Evolutionary conservation across 2,329 filamentous ascomycete species (phyloP).

Genomic region (Alternaria tenuissima): DNA sequence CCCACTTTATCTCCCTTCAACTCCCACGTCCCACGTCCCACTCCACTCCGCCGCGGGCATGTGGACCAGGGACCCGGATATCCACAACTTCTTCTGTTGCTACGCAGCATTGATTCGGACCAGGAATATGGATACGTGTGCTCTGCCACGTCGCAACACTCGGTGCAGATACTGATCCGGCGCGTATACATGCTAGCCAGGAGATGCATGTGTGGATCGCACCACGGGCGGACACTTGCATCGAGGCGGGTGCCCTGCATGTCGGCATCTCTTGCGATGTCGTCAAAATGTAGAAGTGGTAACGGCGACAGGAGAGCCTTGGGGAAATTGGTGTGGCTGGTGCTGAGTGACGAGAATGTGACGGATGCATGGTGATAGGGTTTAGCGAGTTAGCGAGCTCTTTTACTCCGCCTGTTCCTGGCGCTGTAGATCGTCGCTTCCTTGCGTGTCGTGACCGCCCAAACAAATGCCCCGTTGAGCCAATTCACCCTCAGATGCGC

Average conservation of each 20-base stretch:
- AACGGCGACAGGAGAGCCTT: neutral
- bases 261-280: neutral
- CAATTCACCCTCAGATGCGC: conserved; percentile 21
- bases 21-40: neutral
- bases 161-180: conserved; percentile 9
- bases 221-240: conserved; percentile 15
- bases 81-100: neutral
- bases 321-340: conserved; percentile 5
- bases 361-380: conserved; percentile 14
- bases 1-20: neutral
- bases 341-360: conserved; percentile 19
- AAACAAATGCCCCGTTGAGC: conserved; percentile 16
- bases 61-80: neutral
- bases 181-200: conserved; percentile 4
- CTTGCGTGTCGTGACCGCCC: conserved; percentile 18
- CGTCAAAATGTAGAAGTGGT: neutral
- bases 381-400: conserved; percentile 14
- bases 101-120: conserved; percentile 8
- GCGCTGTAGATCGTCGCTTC: conserved; percentile 22
- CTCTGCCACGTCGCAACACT: conserved; percentile 9
- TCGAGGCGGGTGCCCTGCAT: conserved; percentile 1
- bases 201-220: conserved; percentile 9
- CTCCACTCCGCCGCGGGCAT: neutral
- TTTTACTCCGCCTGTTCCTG: conserved; percentile 24
- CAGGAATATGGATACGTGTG: conserved; percentile 6